These are phyloP conservation scores for Cicer arietinum DNA, from an alignment of 306 rosid species.

Conservation along the genomic window DNA sequence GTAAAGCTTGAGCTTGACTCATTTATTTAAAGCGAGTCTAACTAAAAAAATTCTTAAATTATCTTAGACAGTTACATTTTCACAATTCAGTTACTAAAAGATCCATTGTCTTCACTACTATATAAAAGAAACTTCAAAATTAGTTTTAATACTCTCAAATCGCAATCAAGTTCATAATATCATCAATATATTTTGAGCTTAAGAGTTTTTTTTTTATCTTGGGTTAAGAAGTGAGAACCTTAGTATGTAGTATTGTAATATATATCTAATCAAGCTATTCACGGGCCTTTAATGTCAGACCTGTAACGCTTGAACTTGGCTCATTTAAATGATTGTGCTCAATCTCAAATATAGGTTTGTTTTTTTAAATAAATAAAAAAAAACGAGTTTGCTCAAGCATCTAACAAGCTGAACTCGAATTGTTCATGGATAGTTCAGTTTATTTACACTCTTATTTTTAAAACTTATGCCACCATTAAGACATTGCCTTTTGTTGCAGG, in stretches of 20 bases:
- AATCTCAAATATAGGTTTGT: background rate
- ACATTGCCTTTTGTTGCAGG: constrained; percentile 57
- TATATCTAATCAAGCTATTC: background rate
- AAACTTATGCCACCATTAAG: constrained; percentile 11
- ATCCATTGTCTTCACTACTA: background rate
- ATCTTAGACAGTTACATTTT: background rate
- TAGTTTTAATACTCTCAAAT: background rate
- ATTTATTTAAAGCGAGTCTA: background rate
- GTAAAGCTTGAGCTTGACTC: background rate
- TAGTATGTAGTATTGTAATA: background rate
- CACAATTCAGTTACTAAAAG: background rate
- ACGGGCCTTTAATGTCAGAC: background rate
- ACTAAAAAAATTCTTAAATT: background rate
- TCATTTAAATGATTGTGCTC: background rate
- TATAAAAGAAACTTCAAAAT: background rate
- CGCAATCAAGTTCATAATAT: background rate
- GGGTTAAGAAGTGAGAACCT: background rate
- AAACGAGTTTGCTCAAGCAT: background rate
- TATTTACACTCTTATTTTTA: background rate
- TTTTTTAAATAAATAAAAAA: too few species aligned
- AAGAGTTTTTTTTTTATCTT: background rate
- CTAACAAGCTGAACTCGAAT: background rate
- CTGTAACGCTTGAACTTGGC: background rate
- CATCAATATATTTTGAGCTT: background rate
- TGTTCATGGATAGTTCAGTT: background rate